Conservation (phyloP, 306 rosid species). For the Medicago truncatula region MtrunA17r5.0-ANR NC_053048.1:18095501-18096000, state of each 20-base stretch:
- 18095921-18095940: neutral
- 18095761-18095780: neutral
- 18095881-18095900: neutral
- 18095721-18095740: conserved; percentile 15
- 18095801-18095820: neutral
- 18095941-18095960: neutral
- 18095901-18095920: neutral
- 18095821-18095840: neutral
- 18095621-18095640: conserved; percentile 62
- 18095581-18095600: conserved; percentile 62
- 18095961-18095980: neutral
- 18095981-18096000: neutral
- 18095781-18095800: neutral
- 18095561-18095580: conserved; percentile 50
- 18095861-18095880: neutral
- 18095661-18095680: conserved; percentile 60
- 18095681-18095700: conserved; percentile 49
- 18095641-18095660: conserved; percentile 59
- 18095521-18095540: conserved; percentile 64
- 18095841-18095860: neutral
- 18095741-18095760: neutral
- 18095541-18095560: conserved; percentile 52
- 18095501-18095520: conserved; percentile 56
- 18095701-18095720: neutral
- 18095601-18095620: conserved; percentile 65